phyloP scores from a whole-genome alignment of 2,329 filamentous ascomycete species.

The Sclerotinia trifoliorum region DNA sequence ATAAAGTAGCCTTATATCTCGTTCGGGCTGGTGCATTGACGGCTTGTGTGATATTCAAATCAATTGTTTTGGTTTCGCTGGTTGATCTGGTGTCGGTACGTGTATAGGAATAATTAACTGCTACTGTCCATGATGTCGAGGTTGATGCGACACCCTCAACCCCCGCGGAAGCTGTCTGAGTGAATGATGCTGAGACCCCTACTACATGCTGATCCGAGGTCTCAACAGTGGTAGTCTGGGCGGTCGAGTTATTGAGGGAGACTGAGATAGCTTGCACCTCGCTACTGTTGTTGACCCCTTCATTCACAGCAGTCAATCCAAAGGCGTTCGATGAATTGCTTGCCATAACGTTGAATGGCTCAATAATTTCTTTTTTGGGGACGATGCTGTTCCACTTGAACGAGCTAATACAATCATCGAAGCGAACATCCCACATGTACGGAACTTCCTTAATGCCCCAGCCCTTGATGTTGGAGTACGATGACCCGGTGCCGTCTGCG shows the following conservation, averaged over 20 bases:
- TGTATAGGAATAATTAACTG: neutral
- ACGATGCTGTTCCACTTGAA: neutral
- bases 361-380: neutral
- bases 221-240: neutral
- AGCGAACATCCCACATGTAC: neutral
- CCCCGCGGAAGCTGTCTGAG: neutral
- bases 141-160: neutral
- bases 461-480: neutral
- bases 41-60: neutral
- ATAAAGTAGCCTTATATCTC: neutral
- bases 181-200: neutral
- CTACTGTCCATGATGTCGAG: neutral
- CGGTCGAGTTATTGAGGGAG: neutral
- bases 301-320: neutral
- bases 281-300: neutral
- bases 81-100: neutral
- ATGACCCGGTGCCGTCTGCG: no score
- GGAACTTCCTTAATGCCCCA: neutral
- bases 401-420: neutral
- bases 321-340: neutral
- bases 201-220: neutral
- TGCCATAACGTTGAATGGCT: neutral
- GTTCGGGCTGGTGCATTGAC: neutral
- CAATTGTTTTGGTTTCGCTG: neutral
- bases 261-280: neutral